Percentiles rank a stretch among this genome's conserved stretches.
Evolutionary conservation across 2,329 filamentous ascomycete genomes (phyloP).

Genomic region (Aureobasidium uvarum): DNA sequence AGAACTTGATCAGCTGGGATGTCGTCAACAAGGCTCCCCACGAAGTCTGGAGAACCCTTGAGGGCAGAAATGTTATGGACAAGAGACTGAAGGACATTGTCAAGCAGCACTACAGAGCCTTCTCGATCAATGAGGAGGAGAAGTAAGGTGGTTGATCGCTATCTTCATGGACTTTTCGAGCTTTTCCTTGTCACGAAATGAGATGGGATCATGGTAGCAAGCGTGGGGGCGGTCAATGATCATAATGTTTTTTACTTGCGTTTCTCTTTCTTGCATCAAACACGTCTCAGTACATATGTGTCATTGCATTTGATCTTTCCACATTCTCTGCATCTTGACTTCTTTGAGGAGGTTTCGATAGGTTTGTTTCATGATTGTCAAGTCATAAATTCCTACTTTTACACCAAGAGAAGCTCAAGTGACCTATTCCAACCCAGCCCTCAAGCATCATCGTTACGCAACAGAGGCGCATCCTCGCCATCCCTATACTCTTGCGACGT

Average conservation of each 20-base stretch:
- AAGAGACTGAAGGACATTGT: constrained; percentile 72
- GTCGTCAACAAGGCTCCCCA: constrained; percentile 81
- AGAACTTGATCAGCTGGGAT: constrained; percentile 79
- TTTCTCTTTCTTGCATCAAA: not conserved
- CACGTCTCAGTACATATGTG: constrained; percentile 1
- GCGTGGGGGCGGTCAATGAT: constrained; percentile 1
- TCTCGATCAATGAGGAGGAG: constrained; percentile 14
- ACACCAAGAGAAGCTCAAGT: not conserved
- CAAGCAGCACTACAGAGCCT: constrained; percentile 34
- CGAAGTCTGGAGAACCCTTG: constrained; percentile 74
- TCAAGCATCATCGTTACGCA: constrained; percentile 5
- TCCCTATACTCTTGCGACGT: constrained; percentile 7
- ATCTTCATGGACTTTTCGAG: not conserved
- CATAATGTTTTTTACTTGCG: constrained; percentile 15
- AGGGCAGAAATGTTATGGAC: constrained; percentile 74
- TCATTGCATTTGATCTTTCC: not conserved
- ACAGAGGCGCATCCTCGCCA: constrained; percentile 13
- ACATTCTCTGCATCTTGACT: not conserved
- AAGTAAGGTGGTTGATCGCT: not conserved
- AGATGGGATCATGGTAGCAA: constrained; percentile 2
- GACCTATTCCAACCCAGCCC: not conserved
- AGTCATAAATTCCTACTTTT: not conserved
- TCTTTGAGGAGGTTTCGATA: not conserved
- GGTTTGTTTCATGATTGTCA: not conserved
- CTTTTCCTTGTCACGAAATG: not conserved